A percentile compares a stretch with the other conserved stretches of the same genome.
Conservation (phyloP, 805 yeast genomes). For the Starmerella scarabaei region DNA sequence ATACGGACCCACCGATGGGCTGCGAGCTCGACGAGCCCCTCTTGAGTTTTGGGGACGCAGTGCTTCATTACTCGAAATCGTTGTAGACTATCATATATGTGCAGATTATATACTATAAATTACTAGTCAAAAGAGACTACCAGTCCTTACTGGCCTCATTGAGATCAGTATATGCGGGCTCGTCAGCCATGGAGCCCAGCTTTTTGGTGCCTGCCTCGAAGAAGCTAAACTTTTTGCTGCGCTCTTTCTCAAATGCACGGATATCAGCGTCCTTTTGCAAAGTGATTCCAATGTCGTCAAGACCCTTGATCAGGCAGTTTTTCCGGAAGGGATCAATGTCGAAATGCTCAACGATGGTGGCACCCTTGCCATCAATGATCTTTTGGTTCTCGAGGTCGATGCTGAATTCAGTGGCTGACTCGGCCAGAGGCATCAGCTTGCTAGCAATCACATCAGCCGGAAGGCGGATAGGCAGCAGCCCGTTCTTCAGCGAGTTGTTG, state of each 20-base stretch:
- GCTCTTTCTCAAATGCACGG: slow-evolving; percentile 54
- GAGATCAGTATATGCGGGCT: slow-evolving; percentile 15
- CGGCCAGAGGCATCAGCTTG: slow-evolving; percentile 70
- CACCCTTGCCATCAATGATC: slow-evolving; percentile 47
- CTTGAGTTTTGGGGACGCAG: slow-evolving; percentile 8
- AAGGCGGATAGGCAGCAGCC: slow-evolving; percentile 84
- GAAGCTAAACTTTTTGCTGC: slow-evolving; percentile 77
- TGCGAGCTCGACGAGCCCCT: slow-evolving; percentile 10
- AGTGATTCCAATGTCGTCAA: slow-evolving; percentile 94
- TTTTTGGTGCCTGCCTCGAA: slow-evolving; percentile 67
- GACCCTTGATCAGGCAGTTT: slow-evolving; percentile 86
- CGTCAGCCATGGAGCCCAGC: slow-evolving; percentile 15
- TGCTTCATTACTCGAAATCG: not conserved
- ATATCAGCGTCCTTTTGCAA: slow-evolving; percentile 77
- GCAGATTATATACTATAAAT: not conserved
- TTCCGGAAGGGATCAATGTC: slow-evolving; percentile 87
- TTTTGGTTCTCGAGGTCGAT: slow-evolving; percentile 81
- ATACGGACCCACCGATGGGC: slow-evolving; percentile 17
- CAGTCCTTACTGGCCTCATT: slow-evolving; percentile 17
- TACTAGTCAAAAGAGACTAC: slow-evolving; percentile 3
- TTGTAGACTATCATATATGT: not conserved
- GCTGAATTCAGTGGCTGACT: slow-evolving; percentile 53
- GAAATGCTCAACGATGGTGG: slow-evolving; percentile 66
- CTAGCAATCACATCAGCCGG: slow-evolving; percentile 59
- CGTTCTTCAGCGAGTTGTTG: slow-evolving; percentile 94